Base-by-base conservation (phyloP, 305 asterid species). In the Rubia occidens region DNA sequence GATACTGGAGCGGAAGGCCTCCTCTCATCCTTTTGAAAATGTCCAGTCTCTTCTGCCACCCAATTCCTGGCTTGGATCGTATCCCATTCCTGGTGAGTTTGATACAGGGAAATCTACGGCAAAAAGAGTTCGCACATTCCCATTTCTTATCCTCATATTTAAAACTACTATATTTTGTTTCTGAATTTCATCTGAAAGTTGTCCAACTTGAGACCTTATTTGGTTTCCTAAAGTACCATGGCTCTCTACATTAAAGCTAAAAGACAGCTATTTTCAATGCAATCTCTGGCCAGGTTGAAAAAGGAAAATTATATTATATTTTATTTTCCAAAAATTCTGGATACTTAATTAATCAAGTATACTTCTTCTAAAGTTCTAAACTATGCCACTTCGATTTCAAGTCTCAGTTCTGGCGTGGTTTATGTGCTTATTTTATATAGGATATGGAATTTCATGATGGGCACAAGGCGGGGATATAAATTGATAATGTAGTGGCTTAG, bases 11-110 rank as follows among this genome's bases (percentile, higher is more conserved):
- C 81, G 76, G 68, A 91, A 89, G 91, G 95, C 96, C 70, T 78
- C 90, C 64, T 95, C 96, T 21, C 97, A 91, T 75, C 94, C 97
- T 45, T 91, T 89, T 81, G 97, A 91, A 82, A 91, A 83, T 70
- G 90, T 87, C 71, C 97, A 86, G 76, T 81, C 94, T 70, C 73
- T 83, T 71, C 75, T 91, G 80, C 88, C 90, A 42, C 95, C 97
- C 69, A 86, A 84, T 82, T 79, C 95, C 67, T 91, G 97, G 97
- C 85, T 91, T 73, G 95, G 95, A 71, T 72, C 75, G 70, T 78
- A 82, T 82, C 96, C 97, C 70, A 49, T 87, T 77, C 96, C 96
- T 58, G 96, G 97, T 89, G 80, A 69, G 87, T 62, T 32, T 53
- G 40, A 29, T 53, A 70, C 39, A 3, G 15, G 55, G 39, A 7